Evolutionary conservation across 2,329 filamentous ascomycete species (phyloP), one percentile per base, ranked within the genome.

Genomic region (Monilinia fructicola): DNA sequence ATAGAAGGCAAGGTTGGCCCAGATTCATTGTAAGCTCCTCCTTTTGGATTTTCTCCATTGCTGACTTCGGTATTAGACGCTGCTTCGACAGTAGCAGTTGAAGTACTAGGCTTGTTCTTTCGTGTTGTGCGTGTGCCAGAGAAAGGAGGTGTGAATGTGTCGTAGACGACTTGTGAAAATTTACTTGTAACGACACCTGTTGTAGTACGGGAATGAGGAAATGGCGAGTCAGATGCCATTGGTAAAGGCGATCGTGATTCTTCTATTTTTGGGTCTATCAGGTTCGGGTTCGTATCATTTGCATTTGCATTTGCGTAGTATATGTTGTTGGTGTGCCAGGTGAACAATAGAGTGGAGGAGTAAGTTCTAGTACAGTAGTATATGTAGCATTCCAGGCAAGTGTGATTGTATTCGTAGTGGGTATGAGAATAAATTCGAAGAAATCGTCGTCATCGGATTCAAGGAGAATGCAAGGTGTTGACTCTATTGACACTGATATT

Each of bases 341-440:
- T 38, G 69, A 38, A 53, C 72, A 74, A 53, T 71, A 70, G 14
- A 52, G 28, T 59, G 74, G 73, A 10, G 71, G 71, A 1, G 71
- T 75, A 44, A 73, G 72, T 66, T 75, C 73, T 38, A 72, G 68
- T 11, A 61, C 52, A 31, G 42, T 16, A 6, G 48, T 54, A n/a
- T 68, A 68, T 9, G 70, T 65, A 12, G 62, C 66, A 16, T 71
- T 67, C 2, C 53, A 28, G 62, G 71, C 71, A 11, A 55, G 56
- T n/a, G 54, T 74, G 12, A 71, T 64, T 26, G 72, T 74, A 18
- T 64, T 73, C 1, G 73, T 73, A 54, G 74, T 75, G 21, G 73
- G 71, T 14, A 71, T 28, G 23, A 75, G 67, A 55, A 55, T 55
- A n/a, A 55, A 55, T n/a, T 55, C 54, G 38, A 40, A 55, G 23